phyloP scores from a whole-genome alignment of 2,329 filamentous ascomycete species.

The Epichloe aotearoae region DNA sequence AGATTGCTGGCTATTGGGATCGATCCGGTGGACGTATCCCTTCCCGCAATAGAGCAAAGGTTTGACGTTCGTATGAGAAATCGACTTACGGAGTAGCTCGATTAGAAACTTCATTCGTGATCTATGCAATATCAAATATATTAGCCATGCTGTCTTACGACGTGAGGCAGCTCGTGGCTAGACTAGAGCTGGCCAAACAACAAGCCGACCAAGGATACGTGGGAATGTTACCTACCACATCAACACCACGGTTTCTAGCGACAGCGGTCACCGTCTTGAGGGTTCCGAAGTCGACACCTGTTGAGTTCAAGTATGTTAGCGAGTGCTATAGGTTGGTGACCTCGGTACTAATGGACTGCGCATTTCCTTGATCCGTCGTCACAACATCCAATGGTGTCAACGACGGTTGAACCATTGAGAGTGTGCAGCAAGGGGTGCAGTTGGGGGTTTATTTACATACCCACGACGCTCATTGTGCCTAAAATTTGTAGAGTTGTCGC shows the following conservation, averaged over 20 bases:
- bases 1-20: no score
- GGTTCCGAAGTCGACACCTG: constrained; percentile 87
- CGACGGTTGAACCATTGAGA: background rate
- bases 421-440: background rate
- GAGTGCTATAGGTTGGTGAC: background rate
- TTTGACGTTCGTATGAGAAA: constrained; percentile 10
- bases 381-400: background rate
- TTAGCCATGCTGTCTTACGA: background rate
- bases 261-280: constrained; percentile 96
- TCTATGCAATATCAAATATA: constrained; percentile 37
- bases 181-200: background rate
- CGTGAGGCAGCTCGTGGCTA: background rate
- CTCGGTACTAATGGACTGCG: background rate
- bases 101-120: constrained; percentile 98
- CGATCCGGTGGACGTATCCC: no score
- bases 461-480: constrained; percentile 42
- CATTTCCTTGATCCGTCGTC: background rate
- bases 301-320: constrained; percentile 6
- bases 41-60: background rate
- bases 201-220: background rate
- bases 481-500: constrained; percentile 14
- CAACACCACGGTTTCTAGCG: constrained; percentile 94
- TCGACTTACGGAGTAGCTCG: constrained; percentile 83
- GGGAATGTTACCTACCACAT: constrained; percentile 63
- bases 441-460: constrained; percentile 22